Evolutionary conservation across 2,329 filamentous ascomycete genomes (phyloP).

Genomic region (Bisporella sp.): DNA sequence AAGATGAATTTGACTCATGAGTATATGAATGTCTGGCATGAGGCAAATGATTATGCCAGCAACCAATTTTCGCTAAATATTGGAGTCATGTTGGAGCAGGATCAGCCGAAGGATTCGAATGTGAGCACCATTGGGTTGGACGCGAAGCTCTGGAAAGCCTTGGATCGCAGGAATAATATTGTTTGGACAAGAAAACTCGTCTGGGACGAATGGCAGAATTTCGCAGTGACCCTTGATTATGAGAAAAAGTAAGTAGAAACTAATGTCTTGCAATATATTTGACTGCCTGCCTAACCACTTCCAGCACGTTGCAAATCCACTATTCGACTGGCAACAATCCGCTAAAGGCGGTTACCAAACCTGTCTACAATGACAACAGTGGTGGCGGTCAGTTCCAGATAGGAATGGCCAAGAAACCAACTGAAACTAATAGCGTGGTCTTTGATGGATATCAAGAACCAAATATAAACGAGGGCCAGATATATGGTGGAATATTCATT

Average conservation of each 20-base stretch:
- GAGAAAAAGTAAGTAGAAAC: slow-evolving; percentile 36
- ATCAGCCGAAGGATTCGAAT: too few relatives aligned
- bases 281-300: too few relatives aligned
- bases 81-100: slow-evolving; percentile 41
- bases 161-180: too few relatives aligned
- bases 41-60: slow-evolving; percentile 38
- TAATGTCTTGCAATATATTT: too few relatives aligned
- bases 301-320: slow-evolving; percentile 49
- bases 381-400: slow-evolving; percentile 57
- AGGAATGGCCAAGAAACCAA: slow-evolving; percentile 54
- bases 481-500: slow-evolving; percentile 45
- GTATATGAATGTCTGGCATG: slow-evolving; percentile 49
- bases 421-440: slow-evolving; percentile 38
- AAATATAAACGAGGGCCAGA: slow-evolving; percentile 44
- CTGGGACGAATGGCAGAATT: slow-evolving; percentile 52
- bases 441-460: slow-evolving; percentile 40
- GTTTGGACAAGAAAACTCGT: slow-evolving; percentile 37
- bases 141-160: too few relatives aligned
- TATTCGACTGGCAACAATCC: slow-evolving; percentile 43
- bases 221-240: slow-evolving; percentile 52
- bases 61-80: slow-evolving; percentile 50
- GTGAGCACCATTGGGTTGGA: too few relatives aligned
- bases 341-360: slow-evolving; percentile 40
- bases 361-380: slow-evolving; percentile 42
- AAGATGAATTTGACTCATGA: slow-evolving; percentile 53